These are phyloP conservation scores for Globisporangium heterothallicum DNA, from an alignment of 352 stramenopile genomes.

Conservation along the genomic window DNA sequence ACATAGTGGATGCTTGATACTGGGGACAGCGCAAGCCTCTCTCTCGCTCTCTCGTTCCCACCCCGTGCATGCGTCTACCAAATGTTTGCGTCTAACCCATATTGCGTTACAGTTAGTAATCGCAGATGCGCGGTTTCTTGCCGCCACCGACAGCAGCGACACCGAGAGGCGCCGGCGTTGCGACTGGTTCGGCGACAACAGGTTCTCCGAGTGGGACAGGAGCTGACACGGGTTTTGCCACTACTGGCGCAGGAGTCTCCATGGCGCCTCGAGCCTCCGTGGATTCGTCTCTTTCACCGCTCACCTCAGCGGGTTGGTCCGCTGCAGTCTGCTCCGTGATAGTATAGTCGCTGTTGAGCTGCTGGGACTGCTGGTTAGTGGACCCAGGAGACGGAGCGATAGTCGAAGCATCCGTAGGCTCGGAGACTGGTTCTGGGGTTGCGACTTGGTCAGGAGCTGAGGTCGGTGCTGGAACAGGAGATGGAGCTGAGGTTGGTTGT, in stretches of 20 bases:
- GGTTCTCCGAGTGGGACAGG: no score
- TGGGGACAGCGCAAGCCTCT: background rate
- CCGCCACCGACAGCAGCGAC: background rate
- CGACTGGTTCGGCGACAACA: no score
- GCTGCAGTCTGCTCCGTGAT: no score
- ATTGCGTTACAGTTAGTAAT: background rate
- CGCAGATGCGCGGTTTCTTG: constrained; percentile 2
- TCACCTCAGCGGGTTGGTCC: background rate
- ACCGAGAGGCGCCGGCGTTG: no score
- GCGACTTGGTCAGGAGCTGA: background rate
- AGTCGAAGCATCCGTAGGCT: background rate
- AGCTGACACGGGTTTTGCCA: no score
- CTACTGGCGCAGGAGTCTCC: background rate
- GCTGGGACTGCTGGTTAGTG: constrained; percentile 13
- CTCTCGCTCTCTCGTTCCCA: background rate
- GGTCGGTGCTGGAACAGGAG: background rate
- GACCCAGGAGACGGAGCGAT: background rate
- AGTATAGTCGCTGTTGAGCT: background rate
- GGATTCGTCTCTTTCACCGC: background rate
- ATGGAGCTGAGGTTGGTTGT: background rate
- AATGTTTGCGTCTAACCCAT: background rate
- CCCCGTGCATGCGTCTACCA: constrained; percentile 1
- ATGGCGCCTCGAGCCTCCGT: background rate
- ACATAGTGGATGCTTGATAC: no score
- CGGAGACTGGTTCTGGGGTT: background rate